Base-by-base conservation (phyloP, 1,284 basidiomycete genomes). In the Stereum hirsutum region DNA sequence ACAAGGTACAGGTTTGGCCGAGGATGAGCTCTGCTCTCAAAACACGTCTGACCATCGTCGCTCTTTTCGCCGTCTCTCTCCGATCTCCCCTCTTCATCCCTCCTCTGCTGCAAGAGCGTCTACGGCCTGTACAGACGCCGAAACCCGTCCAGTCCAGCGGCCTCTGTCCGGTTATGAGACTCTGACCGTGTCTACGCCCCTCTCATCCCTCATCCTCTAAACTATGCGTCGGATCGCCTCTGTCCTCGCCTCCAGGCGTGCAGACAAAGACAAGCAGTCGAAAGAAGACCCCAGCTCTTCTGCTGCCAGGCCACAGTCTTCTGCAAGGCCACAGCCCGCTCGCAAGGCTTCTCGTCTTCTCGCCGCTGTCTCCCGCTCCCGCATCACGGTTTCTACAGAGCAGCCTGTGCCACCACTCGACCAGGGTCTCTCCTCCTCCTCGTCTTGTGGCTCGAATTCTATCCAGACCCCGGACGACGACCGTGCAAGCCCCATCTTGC, bases 391-490 rank as follows among this genome's bases (percentile, higher is more conserved):
- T 26, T 40, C 47, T 24, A 48, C 54, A 41, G 48, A 48, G 10
- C 49, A 30, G 26, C 47, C 50, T 36, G 48, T 48, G 33, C 55
- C 50, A 12, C 46, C 51, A 15, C 42, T 52, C 41, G 53, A 55
- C 23, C 53, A 54, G 25, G 54, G 51, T 4, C 54, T 56, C 48
- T 70, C 67, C 15, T 77, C 79, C 11, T 73, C 74, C 17, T 77
- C 81, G 7, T 81, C 79, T 1, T 72, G 69, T 37, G 76, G 73
- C 43, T 78, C 74, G 12, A 68, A 72, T 36, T 75, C 72, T 44
- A 63, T 78, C 31, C 72, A 69, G 45, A 81, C 81, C 7, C 78
- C 79, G 28, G 78, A 69, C 49, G 71, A 82, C 51, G 78, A 81
- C 48, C 60, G 64, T 33, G 57, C 59, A 50, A 64, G 59, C 49